Percentiles rank a stretch among this genome's conserved stretches.
Evolutionary conservation across 345 rosid species (phyloP).

Genomic region (Brassica incana): DNA sequence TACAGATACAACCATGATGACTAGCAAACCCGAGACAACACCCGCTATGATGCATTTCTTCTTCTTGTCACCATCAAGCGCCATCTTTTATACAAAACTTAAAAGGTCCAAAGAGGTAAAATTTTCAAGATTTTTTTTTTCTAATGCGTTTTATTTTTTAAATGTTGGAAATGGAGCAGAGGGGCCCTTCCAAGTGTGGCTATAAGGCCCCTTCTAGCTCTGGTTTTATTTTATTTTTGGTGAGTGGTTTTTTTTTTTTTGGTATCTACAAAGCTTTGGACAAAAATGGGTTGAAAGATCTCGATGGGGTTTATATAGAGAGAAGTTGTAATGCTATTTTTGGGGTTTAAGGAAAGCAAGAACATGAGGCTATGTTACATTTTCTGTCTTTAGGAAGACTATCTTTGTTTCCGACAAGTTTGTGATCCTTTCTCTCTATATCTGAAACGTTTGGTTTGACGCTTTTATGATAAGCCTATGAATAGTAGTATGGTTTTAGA

Average conservation of each 20-base stretch:
- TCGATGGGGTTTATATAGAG: conserved; percentile 24
- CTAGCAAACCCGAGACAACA: conserved; percentile 50
- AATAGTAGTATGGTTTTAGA: neutral
- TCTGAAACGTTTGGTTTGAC: neutral
- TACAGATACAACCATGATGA: conserved; percentile 65
- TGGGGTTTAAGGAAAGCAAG: conserved; percentile 11
- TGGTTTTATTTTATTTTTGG: too few species aligned
- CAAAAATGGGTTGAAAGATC: conserved; percentile 1
- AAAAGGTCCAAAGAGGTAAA: neutral
- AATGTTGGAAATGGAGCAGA: conserved; percentile 19
- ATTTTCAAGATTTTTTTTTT: conserved; percentile 5
- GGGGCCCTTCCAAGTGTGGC: conserved; percentile 34
- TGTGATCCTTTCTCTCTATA: neutral
- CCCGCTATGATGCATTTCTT: conserved; percentile 50
- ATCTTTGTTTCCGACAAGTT: neutral
- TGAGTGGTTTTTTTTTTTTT: too few species aligned
- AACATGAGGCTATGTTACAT: conserved; percentile 20
- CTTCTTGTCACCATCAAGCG: conserved; percentile 25
- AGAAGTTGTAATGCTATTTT: conserved; percentile 14
- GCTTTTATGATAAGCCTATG: neutral
- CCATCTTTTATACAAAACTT: conserved; percentile 1
- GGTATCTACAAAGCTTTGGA: too few species aligned
- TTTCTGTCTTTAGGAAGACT: neutral
- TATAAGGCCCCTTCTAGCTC: conserved; percentile 34
- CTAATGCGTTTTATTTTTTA: neutral